Percentiles rank a stretch among this genome's conserved stretches.
Conservation (phyloP, 306 rosid species). For the Arachis stenosperma region DNA sequence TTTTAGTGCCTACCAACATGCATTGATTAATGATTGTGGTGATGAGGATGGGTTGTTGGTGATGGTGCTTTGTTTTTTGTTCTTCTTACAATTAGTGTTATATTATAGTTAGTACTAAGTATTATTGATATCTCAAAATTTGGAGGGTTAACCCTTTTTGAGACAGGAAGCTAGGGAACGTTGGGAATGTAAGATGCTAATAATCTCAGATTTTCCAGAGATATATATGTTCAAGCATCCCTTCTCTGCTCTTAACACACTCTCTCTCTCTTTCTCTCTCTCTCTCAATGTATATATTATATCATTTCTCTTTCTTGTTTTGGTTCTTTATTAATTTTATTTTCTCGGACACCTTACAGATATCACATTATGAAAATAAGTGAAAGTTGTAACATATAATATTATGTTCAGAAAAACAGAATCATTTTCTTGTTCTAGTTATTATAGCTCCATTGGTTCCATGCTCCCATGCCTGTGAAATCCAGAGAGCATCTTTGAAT, state of each 20-base stretch:
- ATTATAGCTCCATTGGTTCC: neutral
- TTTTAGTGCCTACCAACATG: conserved; percentile 35
- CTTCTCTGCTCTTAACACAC: conserved; percentile 32
- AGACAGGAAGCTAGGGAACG: conserved; percentile 32
- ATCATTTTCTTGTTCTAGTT: too few species aligned
- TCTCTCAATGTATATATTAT: neutral
- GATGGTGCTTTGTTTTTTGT: neutral
- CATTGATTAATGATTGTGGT: conserved; percentile 36
- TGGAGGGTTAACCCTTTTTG: conserved; percentile 38
- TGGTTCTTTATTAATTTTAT: neutral
- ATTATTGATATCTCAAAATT: conserved; percentile 14
- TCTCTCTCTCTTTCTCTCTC: neutral
- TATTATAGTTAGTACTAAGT: conserved; percentile 6
- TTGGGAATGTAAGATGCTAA: conserved; percentile 62
- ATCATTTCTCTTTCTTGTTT: neutral
- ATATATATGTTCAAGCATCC: conserved; percentile 30
- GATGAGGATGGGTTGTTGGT: conserved; percentile 17
- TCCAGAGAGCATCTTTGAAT: neutral
- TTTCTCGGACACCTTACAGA: neutral
- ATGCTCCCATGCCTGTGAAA: neutral
- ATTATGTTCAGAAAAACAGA: neutral
- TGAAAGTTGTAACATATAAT: conserved; percentile 27
- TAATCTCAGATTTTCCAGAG: too few species aligned
- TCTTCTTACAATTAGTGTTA: neutral
- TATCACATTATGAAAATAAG: conserved; percentile 16